phyloP scores from a whole-genome alignment of 352 stramenopile genomes.

The Saprolegnia parasitica region DNA sequence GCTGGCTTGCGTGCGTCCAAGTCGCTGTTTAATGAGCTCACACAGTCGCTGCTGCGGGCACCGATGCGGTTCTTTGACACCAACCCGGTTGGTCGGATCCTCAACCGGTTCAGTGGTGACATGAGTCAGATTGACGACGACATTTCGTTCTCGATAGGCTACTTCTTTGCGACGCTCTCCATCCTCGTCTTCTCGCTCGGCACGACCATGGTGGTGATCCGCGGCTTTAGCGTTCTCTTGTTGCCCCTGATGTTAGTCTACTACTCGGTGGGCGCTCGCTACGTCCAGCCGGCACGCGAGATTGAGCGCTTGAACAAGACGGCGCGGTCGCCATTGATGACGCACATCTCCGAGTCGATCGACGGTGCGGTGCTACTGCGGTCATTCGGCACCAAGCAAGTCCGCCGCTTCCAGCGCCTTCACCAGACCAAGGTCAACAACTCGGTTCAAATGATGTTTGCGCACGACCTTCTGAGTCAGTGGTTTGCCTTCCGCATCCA shows the following conservation, averaged over 20 bases:
- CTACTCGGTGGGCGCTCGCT: constrained; percentile 49
- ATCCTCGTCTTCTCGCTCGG: constrained; percentile 67
- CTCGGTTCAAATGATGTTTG: constrained; percentile 21
- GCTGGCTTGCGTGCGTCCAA: constrained; percentile 54
- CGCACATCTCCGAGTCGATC: constrained; percentile 46
- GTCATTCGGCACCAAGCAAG: constrained; percentile 45
- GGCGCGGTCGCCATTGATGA: constrained; percentile 45
- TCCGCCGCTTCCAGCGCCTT: constrained; percentile 43
- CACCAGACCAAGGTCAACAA: constrained; percentile 35
- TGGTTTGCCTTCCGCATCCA: constrained; percentile 42
- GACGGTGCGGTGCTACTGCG: constrained; percentile 51
- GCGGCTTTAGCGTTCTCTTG: constrained; percentile 77
- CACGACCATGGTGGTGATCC: constrained; percentile 76
- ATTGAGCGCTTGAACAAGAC: constrained; percentile 53
- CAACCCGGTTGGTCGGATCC: constrained; percentile 85
- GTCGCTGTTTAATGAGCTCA: constrained; percentile 83
- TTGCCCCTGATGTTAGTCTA: constrained; percentile 82
- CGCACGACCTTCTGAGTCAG: constrained; percentile 19
- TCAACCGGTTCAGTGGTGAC: constrained; percentile 90
- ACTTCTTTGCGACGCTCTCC: constrained; percentile 63
- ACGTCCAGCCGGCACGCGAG: constrained; percentile 50
- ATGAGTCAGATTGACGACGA: constrained; percentile 91
- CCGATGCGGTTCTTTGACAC: constrained; percentile 93
- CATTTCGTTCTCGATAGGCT: constrained; percentile 47
- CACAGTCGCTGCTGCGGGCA: constrained; percentile 77